A percentile compares a stretch with the other conserved stretches of the same genome.
phyloP scores from a whole-genome alignment of 805 yeast species.

The Yamadazyma nakazawae region DNA sequence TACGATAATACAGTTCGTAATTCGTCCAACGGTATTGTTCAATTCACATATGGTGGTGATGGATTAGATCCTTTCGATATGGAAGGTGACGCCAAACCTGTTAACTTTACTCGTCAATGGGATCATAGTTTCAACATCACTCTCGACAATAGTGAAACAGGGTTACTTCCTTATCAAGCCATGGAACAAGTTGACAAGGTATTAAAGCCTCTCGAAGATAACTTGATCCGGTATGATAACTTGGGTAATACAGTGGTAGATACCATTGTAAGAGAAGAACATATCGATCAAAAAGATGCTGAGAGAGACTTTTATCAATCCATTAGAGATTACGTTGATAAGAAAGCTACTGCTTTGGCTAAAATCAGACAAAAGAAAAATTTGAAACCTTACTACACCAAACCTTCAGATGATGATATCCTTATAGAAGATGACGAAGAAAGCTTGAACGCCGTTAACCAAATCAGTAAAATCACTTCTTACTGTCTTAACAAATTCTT shows the following conservation, averaged over 20 bases:
- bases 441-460: slow-evolving; percentile 50
- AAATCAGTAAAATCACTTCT: slow-evolving; percentile 64
- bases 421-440: slow-evolving; percentile 33
- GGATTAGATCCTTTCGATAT: slow-evolving; percentile 97
- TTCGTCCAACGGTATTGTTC: slow-evolving; percentile 94
- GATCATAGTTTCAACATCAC: slow-evolving; percentile 81
- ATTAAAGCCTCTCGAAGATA: slow-evolving; percentile 58
- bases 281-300: slow-evolving; percentile 81
- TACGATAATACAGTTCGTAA: slow-evolving; percentile 95
- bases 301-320: slow-evolving; percentile 82
- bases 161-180: slow-evolving; percentile 71
- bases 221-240: slow-evolving; percentile 67
- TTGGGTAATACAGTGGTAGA: slow-evolving; percentile 50
- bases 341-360: slow-evolving; percentile 58
- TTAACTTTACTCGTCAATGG: slow-evolving; percentile 92
- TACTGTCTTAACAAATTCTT: slow-evolving; percentile 62
- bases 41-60: slow-evolving; percentile 97
- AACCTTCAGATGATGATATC: slow-evolving; percentile 38
- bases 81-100: slow-evolving; percentile 99
- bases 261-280: slow-evolving; percentile 47
- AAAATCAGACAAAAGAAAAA: slow-evolving; percentile 52
- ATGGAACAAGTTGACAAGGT: slow-evolving; percentile 50
- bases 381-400: slow-evolving; percentile 42
- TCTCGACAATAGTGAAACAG: slow-evolving; percentile 48
- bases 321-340: slow-evolving; percentile 57